Percentiles rank a stretch among this genome's conserved stretches.
These are phyloP conservation scores for Saccharomyces eubayanus DNA, from an alignment of 805 yeast species.

Conservation along the genomic window DNA sequence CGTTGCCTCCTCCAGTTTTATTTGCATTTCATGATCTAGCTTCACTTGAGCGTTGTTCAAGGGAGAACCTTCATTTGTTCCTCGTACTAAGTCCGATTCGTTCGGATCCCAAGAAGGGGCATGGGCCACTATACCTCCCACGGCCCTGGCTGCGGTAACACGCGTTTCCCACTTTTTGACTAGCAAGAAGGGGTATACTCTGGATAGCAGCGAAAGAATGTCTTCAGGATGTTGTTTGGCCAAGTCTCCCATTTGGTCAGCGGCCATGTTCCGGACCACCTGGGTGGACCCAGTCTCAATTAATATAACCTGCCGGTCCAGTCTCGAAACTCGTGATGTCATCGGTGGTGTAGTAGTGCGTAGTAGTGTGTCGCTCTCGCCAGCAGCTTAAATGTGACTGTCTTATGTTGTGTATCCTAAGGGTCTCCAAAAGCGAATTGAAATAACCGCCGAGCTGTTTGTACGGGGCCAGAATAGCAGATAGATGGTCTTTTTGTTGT, in stretches of 20 bases:
- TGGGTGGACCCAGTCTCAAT: constrained; percentile 93
- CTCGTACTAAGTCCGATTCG: constrained; percentile 25
- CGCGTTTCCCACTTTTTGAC: constrained; percentile 93
- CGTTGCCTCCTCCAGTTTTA: constrained; percentile 25
- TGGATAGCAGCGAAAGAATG: constrained; percentile 65
- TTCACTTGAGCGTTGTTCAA: constrained; percentile 27
- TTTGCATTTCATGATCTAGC: constrained; percentile 27
- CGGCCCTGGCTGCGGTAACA: constrained; percentile 86
- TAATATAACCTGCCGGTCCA: constrained; percentile 38
- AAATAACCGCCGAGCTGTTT: neutral
- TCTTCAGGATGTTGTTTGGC: constrained; percentile 95
- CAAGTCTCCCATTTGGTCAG: constrained; percentile 89
- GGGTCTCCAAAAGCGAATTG: neutral
- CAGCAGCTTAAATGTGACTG: neutral
- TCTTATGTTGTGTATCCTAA: neutral
- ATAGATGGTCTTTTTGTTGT: neutral
- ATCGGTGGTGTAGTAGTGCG: constrained; percentile 6
- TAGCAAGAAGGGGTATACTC: constrained; percentile 83
- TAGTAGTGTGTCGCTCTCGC: neutral
- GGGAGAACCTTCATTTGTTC: constrained; percentile 2
- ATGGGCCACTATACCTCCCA: constrained; percentile 84
- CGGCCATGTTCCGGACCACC: constrained; percentile 90
- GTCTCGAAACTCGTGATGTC: constrained; percentile 35
- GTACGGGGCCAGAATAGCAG: neutral
- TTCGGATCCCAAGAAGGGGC: constrained; percentile 83